Conservation (phyloP, 2,329 filamentous ascomycete genomes). For the Hymenoscyphus infarciens region DNA sequence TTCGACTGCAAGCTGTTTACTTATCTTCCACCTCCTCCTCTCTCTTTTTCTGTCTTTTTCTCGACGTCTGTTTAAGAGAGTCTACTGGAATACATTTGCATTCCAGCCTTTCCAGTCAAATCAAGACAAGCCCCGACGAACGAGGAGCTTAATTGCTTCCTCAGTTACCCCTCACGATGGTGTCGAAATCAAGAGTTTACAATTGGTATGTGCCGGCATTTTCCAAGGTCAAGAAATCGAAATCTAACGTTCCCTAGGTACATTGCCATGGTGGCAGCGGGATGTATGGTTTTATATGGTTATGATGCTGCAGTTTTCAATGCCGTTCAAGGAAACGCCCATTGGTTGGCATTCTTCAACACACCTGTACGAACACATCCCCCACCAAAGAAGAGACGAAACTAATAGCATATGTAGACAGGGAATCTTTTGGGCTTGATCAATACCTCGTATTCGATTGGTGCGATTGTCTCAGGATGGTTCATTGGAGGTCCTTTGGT, state of each 20-base stretch:
- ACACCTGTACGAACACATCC: conserved; percentile 16
- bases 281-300: conserved; percentile 60
- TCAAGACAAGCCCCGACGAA: neutral
- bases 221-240: neutral
- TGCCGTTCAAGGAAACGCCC: conserved; percentile 61
- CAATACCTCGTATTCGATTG: conserved; percentile 69
- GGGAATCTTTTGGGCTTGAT: conserved; percentile 50
- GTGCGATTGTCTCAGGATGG: conserved; percentile 67
- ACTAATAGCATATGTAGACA: conserved; percentile 31
- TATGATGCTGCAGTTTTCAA: conserved; percentile 75
- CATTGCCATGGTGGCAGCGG: conserved; percentile 24
- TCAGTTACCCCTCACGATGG: conserved; percentile 11
- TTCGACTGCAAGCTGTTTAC: neutral
- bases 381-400: neutral
- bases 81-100: neutral
- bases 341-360: conserved; percentile 64
- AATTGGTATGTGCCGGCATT: conserved; percentile 12
- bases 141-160: conserved; percentile 7
- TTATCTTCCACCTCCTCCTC: conserved; percentile 7
- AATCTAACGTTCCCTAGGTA: conserved; percentile 14
- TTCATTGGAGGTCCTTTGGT: conserved; percentile 59
- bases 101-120: neutral
- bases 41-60: neutral
- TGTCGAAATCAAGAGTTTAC: conserved; percentile 11
- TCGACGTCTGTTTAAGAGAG: neutral